phyloP scores from a whole-genome alignment of 345 rosid species.

The Acer negundo region DNA sequence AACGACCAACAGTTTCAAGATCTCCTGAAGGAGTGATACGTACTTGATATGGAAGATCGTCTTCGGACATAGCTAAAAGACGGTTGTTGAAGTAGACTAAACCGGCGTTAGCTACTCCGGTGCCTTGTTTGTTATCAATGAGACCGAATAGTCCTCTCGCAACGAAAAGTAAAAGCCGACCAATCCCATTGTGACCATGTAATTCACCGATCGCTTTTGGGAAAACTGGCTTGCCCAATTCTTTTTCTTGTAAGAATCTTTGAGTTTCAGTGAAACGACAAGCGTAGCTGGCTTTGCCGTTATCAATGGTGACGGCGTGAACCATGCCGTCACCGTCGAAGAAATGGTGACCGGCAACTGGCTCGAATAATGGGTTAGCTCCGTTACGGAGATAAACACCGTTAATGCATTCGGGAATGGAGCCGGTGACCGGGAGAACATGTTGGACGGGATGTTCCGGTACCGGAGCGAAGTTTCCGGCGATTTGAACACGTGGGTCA shows the following conservation, averaged over 20 bases:
- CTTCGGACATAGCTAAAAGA: constrained; percentile 89
- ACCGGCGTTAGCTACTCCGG: constrained; percentile 93
- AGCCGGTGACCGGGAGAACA: constrained; percentile 56
- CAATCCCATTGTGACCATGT: constrained; percentile 84
- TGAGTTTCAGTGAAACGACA: constrained; percentile 87
- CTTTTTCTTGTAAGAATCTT: constrained; percentile 58
- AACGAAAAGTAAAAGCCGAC: constrained; percentile 63
- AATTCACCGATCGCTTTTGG: constrained; percentile 93
- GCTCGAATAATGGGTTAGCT: constrained; percentile 86
- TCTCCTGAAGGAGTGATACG: constrained; percentile 61
- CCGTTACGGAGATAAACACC: constrained; percentile 96
- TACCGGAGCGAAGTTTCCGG: constrained; percentile 93
- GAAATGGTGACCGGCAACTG: constrained; percentile 85
- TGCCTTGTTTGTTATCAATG: constrained; percentile 63
- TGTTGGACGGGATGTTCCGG: constrained; percentile 63
- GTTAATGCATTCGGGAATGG: constrained; percentile 73
- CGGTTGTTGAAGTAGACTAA: constrained; percentile 72
- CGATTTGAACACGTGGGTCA: constrained; percentile 77
- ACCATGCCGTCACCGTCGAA: constrained; percentile 99
- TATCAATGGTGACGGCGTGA: constrained; percentile 63
- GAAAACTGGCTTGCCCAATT: constrained; percentile 59
- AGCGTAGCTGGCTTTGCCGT: constrained; percentile 72
- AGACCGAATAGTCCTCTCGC: constrained; percentile 76
- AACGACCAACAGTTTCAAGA: constrained; percentile 73
- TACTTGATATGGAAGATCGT: constrained; percentile 87